A percentile compares a stretch with the other conserved stretches of the same genome.
Evolutionary conservation across 2,329 filamentous ascomycete genomes (phyloP).

Genomic region (Exophiala mesophila): DNA sequence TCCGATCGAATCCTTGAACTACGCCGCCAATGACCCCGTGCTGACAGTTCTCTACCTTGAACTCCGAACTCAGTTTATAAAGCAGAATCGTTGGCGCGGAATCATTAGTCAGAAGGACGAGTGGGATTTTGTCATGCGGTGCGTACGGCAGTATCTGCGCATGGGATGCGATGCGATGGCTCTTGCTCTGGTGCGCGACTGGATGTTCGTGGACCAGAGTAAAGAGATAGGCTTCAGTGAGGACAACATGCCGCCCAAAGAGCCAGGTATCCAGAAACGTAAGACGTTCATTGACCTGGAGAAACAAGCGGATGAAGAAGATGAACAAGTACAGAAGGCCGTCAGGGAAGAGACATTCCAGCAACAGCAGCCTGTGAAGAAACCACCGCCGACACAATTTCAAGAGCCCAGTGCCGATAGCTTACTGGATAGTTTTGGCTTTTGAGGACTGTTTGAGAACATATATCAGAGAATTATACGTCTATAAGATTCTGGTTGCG

Average conservation of each 20-base stretch:
- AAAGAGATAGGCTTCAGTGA: neutral
- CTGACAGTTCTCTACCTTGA: conserved; percentile 76
- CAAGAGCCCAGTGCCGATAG: conserved; percentile 88
- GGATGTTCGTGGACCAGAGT: conserved; percentile 44
- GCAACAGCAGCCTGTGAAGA: conserved; percentile 34
- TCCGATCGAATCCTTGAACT: conserved; percentile 65
- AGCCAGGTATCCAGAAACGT: conserved; percentile 28
- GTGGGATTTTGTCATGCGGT: conserved; percentile 85
- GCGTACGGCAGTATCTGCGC: conserved; percentile 74
- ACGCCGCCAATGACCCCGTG: conserved; percentile 84
- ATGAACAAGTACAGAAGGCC: conserved; percentile 35
- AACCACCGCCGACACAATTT: conserved; percentile 68
- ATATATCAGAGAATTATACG: too few relatives aligned
- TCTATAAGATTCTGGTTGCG: too few relatives aligned
- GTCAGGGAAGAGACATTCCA: conserved; percentile 33
- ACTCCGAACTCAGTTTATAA: conserved; percentile 72
- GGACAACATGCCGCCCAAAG: conserved; percentile 33
- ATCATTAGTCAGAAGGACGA: conserved; percentile 69
- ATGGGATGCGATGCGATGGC: conserved; percentile 94
- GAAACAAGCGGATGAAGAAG: conserved; percentile 59
- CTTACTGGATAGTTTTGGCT: conserved; percentile 87
- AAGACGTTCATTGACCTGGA: conserved; percentile 64
- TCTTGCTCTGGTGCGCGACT: conserved; percentile 61
- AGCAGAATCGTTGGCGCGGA: conserved; percentile 79
- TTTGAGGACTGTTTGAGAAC: too few relatives aligned